Evolutionary conservation across 1,139 yeast genomes (phyloP).

Genomic region (Scheffersomyces insectosa): DNA sequence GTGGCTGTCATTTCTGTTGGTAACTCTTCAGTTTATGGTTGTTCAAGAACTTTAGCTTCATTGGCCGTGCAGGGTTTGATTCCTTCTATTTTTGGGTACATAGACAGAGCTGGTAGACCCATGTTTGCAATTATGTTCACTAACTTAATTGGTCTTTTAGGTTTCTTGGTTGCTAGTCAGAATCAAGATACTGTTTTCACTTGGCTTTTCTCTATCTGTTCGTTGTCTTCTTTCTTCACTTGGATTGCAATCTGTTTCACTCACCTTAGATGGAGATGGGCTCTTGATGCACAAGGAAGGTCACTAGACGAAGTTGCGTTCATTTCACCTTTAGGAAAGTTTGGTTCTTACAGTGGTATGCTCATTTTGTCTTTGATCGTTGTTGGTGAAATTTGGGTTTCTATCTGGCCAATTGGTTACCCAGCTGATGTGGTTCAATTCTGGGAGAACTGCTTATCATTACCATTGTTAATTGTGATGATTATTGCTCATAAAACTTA

Average conservation of each 20-base stretch:
- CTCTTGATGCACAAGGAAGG: conserved; percentile 47
- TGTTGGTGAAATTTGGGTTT: conserved; percentile 49
- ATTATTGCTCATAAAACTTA: conserved; percentile 28
- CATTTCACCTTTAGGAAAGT: conserved; percentile 47
- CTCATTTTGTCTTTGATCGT: conserved; percentile 41
- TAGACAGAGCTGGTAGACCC: conserved; percentile 61
- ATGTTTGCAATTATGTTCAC: conserved; percentile 52
- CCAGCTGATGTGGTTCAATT: conserved; percentile 32
- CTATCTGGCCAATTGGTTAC: conserved; percentile 43
- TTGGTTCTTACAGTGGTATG: conserved; percentile 49
- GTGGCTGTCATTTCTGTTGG: conserved; percentile 55
- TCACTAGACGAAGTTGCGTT: conserved; percentile 48
- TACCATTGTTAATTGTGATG: conserved; percentile 46
- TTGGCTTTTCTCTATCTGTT: conserved; percentile 69
- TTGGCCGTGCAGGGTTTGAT: conserved; percentile 53
- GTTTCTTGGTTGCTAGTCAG: conserved; percentile 56
- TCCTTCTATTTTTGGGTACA: conserved; percentile 48
- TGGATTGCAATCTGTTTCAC: conserved; percentile 56
- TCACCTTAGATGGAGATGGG: conserved; percentile 52
- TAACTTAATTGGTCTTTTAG: conserved; percentile 56
- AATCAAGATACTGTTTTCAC: conserved; percentile 54
- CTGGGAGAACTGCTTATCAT: conserved; percentile 50
- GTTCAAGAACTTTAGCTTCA: conserved; percentile 55
- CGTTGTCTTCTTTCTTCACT: conserved; percentile 59
- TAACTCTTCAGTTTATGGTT: conserved; percentile 56